Evolutionary conservation across 1,139 yeast genomes (phyloP), one percentile per base, ranked within the genome.

Genomic region (Debaryomyces sp.): DNA sequence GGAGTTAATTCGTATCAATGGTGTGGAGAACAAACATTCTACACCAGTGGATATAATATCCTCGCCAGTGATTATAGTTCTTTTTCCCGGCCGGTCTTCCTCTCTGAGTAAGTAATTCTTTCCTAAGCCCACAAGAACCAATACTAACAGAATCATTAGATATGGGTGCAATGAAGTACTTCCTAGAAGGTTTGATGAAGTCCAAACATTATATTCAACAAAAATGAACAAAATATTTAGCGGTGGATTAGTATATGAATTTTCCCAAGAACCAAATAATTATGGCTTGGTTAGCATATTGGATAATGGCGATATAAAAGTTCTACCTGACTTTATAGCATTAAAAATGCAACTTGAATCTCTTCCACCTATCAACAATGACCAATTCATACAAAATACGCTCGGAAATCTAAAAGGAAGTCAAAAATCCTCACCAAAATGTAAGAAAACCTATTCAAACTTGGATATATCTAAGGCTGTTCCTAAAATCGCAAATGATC

Each of bases 1-100:
- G 99, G 99, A 4, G 92, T 94, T 47, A 94, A 94, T 66, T 86
- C 96, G 0, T 94, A 94, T 66, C 96, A 91, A 64, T 94, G 99
- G 99, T 94, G 99, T 71, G 99, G 99, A 5, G 80, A 82, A 43
- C 94, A 89, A 59, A 85, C 95, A 3, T 88, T 89, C 66, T 71
- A 82, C 51, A 76, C 87, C 9, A 87, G 96, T 58, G 99, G 98
- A 1, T 94, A 90, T 66, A 81, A 87, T 57, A 70, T 75, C 32
- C 79, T 92, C 50, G 92, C 89, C 17, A 76, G 80, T 46, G 91
- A 88, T 56, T 94, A 90, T 63, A 63, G 70, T 34, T 78, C 79
- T 41, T 89, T 81, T 60, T 69, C 89, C 1, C 80, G 83, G 54
- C 99, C 99, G 2, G 77, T 94, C 1, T 86, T 94, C 66, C 81